Evolutionary conservation across 2,329 filamentous ascomycete species (phyloP).

Genomic region (Fusarium beomiforme): DNA sequence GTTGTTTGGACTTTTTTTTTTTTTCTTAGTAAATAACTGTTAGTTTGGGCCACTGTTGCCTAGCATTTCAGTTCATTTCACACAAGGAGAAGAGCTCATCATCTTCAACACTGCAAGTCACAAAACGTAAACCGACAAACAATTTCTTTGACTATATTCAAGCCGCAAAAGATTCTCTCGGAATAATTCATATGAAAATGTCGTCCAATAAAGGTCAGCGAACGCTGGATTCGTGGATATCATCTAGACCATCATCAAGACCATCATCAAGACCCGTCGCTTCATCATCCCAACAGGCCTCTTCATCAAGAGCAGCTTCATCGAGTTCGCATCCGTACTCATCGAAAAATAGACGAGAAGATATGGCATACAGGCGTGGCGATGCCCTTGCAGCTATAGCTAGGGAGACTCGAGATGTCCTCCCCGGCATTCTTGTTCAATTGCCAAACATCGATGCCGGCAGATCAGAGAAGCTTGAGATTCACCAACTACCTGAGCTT

Average conservation of each 20-base stretch:
- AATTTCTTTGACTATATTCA: neutral
- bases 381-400: constrained; percentile 54
- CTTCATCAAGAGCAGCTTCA: constrained; percentile 18
- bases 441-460: constrained; percentile 53
- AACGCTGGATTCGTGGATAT: constrained; percentile 45
- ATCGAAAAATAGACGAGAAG: constrained; percentile 9
- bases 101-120: neutral
- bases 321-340: constrained; percentile 16
- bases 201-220: constrained; percentile 28
- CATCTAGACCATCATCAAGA: constrained; percentile 2
- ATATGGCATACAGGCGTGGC: constrained; percentile 30
- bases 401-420: constrained; percentile 57
- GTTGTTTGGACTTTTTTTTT: neutral
- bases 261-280: constrained; percentile 9
- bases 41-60: constrained; percentile 27
- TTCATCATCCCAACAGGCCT: constrained; percentile 13
- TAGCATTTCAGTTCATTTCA: constrained; percentile 22
- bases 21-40: constrained; percentile 3
- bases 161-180: neutral
- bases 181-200: constrained; percentile 1
- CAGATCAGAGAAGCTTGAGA: constrained; percentile 49
- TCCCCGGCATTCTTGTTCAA: constrained; percentile 58
- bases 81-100: neutral
- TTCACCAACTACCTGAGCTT: constrained; percentile 49
- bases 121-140: neutral